Conservation (phyloP, 139 green algal genomes). For the Gonium pectorale region DNA sequence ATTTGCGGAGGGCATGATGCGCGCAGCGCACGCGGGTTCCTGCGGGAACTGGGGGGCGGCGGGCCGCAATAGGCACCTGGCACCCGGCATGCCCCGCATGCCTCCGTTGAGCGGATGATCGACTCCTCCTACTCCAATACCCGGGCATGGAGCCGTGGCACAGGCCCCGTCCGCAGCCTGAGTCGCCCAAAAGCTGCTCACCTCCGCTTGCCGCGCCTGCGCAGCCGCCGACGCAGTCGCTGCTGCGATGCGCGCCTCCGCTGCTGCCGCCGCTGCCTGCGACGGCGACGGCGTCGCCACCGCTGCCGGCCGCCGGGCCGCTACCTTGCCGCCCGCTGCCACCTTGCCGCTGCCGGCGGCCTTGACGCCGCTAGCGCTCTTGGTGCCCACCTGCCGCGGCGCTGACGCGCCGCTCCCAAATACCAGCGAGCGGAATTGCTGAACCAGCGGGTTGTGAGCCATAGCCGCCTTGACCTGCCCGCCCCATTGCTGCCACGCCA, state of each 20-base stretch:
- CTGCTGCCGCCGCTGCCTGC: neutral
- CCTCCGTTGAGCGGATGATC: too few relatives aligned
- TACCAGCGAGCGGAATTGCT: constrained; percentile 22
- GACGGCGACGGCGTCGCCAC: neutral
- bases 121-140: too few relatives aligned
- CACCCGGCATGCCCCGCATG: too few relatives aligned
- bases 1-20: too few relatives aligned
- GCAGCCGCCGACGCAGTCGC: neutral
- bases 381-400: neutral
- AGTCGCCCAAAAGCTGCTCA: too few relatives aligned
- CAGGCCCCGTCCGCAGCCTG: too few relatives aligned
- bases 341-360: neutral
- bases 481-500: constrained; percentile 21
- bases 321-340: neutral
- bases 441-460: constrained; percentile 8
- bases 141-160: too few relatives aligned
- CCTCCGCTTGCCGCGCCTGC: too few relatives aligned
- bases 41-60: too few relatives aligned
- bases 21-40: too few relatives aligned
- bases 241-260: constrained; percentile 6
- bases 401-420: neutral
- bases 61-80: too few relatives aligned
- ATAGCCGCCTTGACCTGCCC: neutral
- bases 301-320: neutral
- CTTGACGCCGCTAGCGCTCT: too few relatives aligned